Conservation (phyloP, 495 filamentous ascomycete genomes). For the Lophium mytilinum region DNA sequence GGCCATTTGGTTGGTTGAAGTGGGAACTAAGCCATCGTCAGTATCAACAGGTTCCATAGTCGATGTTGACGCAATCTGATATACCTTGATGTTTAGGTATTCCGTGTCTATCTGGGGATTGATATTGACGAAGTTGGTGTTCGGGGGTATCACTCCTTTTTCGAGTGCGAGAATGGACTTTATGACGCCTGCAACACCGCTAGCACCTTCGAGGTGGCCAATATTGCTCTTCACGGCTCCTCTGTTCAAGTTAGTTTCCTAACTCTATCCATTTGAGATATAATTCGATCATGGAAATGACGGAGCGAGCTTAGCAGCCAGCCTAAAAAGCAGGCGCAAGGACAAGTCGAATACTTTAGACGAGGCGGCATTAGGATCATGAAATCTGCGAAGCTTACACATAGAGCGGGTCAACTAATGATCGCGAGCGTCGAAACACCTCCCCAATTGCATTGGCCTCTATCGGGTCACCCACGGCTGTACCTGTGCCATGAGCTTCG, state of each 20-base stretch:
- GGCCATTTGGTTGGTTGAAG: neutral
- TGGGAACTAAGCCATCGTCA: neutral
- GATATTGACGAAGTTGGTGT: constrained; percentile 32
- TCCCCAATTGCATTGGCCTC: constrained; percentile 45
- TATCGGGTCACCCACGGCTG: constrained; percentile 41
- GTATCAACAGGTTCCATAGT: too few species aligned
- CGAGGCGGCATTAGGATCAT: too few species aligned
- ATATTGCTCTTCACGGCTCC: constrained; percentile 23
- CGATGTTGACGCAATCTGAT: too few species aligned
- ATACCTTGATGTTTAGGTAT: constrained; percentile 11
- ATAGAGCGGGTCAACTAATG: constrained; percentile 39
- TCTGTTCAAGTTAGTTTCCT: too few species aligned
- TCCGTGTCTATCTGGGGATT: constrained; percentile 32
- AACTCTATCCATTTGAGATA: too few species aligned
- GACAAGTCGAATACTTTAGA: too few species aligned
- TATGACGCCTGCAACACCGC: constrained; percentile 34
- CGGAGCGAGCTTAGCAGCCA: too few species aligned
- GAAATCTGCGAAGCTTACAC: neutral
- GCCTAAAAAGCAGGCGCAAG: too few species aligned
- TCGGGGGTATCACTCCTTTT: constrained; percentile 34
- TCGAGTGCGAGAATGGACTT: constrained; percentile 35
- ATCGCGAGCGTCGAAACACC: neutral
- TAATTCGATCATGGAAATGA: too few species aligned
- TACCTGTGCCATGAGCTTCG: constrained; percentile 1
- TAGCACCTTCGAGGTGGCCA: constrained; percentile 27